Evolutionary conservation across 306 rosid species (phyloP).

Genomic region (Astragalus glycyphyllos): DNA sequence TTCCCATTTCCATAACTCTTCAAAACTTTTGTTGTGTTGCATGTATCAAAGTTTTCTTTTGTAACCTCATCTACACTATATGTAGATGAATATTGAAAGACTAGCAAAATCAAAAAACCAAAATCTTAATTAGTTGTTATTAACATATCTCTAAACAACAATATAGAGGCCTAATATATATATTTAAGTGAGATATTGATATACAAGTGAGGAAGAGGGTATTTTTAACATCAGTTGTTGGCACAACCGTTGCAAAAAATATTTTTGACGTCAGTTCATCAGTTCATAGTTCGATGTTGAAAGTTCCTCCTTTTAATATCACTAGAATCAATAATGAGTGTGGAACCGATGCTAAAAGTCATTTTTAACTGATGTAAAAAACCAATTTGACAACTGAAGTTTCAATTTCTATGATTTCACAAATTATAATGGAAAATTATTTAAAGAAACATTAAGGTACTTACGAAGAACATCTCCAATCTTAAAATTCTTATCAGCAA

Average conservation of each 20-base stretch:
- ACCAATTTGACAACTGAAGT: no score
- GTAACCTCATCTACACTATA: slow-evolving; percentile 66
- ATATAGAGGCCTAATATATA: neutral
- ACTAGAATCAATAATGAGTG: no score
- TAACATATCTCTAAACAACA: neutral
- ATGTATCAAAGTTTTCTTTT: slow-evolving; percentile 53
- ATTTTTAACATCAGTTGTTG: no score
- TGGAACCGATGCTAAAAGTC: no score
- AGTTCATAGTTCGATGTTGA: no score
- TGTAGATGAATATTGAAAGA: slow-evolving; percentile 79
- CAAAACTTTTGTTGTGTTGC: slow-evolving; percentile 72
- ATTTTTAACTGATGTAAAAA: no score
- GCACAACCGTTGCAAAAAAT: no score
- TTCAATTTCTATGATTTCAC: neutral
- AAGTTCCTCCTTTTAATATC: no score
- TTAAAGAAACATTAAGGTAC: slow-evolving; percentile 27
- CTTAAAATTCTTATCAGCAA: slow-evolving; percentile 57
- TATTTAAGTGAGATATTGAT: neutral
- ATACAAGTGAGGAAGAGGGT: no score
- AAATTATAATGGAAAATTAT: neutral
- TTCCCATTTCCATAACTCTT: slow-evolving; percentile 60
- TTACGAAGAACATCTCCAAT: slow-evolving; percentile 76
- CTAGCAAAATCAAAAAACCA: slow-evolving; percentile 36
- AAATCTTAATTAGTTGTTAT: neutral
- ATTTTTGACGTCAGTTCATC: no score